Evolutionary conservation across 2,329 filamentous ascomycete species (phyloP).

Genomic region (Stagonosporopsis cucurbitacearum): DNA sequence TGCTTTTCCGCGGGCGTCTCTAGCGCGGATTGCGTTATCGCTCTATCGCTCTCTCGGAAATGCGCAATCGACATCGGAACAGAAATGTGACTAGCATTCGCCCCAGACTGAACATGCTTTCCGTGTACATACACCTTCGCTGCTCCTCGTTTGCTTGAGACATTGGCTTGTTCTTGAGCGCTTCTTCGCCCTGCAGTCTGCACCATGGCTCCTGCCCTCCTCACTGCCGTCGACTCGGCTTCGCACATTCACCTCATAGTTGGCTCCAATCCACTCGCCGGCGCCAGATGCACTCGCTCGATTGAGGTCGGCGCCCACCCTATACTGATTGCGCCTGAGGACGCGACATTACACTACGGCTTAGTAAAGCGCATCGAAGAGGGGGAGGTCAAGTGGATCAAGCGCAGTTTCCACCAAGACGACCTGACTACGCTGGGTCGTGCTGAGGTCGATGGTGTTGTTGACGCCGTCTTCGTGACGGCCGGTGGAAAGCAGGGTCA

Average conservation of each 20-base stretch:
- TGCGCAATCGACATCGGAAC: conserved; percentile 17
- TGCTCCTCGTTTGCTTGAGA: conserved; percentile 8
- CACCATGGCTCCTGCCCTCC: conserved; percentile 62
- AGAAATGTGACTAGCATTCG: conserved; percentile 18
- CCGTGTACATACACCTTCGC: no score
- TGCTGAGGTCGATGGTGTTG: conserved; percentile 75
- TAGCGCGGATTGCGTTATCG: conserved; percentile 19
- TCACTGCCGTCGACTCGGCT: conserved; percentile 74
- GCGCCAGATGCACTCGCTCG: conserved; percentile 79
- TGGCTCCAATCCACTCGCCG: conserved; percentile 86
- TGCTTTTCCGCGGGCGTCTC: conserved; percentile 8
- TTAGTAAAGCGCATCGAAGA: conserved; percentile 70
- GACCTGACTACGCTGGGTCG: conserved; percentile 81
- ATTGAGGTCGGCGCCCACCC: conserved; percentile 82
- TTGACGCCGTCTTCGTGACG: conserved; percentile 93
- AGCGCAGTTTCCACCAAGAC: conserved; percentile 69
- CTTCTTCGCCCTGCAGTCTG: background rate
- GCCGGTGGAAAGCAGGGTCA: conserved; percentile 57
- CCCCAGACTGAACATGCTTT: conserved; percentile 3
- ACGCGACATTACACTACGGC: conserved; percentile 65
- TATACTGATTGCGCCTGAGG: conserved; percentile 75
- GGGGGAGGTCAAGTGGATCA: conserved; percentile 70
- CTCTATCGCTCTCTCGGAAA: conserved; percentile 10
- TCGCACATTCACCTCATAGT: conserved; percentile 82
- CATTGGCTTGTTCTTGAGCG: conserved; percentile 17